These are phyloP conservation scores for Starmerella cellae DNA, from an alignment of 805 yeast genomes.

Conservation along the genomic window DNA sequence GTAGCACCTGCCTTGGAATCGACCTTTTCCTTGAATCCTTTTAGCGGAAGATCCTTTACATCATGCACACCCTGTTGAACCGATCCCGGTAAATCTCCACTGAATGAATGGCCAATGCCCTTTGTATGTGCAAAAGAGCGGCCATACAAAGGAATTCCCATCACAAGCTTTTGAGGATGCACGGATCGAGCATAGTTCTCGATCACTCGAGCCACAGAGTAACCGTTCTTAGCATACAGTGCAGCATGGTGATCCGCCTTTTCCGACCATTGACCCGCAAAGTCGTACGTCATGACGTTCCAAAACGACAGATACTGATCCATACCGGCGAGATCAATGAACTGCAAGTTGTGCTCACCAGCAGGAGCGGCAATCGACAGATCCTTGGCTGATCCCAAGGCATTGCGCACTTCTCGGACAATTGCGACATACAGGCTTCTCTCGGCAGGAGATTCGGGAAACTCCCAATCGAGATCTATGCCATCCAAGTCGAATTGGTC, in stretches of 20 bases:
- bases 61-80: conserved; percentile 40
- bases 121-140: conserved; percentile 36
- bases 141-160: conserved; percentile 89
- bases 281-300: conserved; percentile 90
- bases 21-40: conserved; percentile 34
- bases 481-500: conserved; percentile 65
- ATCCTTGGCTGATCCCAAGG: conserved; percentile 31
- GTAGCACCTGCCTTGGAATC: conserved; percentile 46
- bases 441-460: conserved; percentile 37
- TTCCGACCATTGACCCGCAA: conserved; percentile 62
- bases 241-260: conserved; percentile 58
- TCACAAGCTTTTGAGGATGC: conserved; percentile 38
- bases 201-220: conserved; percentile 34
- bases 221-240: conserved; percentile 36
- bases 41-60: conserved; percentile 42
- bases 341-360: conserved; percentile 34
- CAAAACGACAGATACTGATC: conserved; percentile 49
- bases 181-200: conserved; percentile 33
- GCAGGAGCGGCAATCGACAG: conserved; percentile 73
- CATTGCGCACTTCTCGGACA: conserved; percentile 31
- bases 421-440: conserved; percentile 31
- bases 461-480: conserved; percentile 91
- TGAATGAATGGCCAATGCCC: conserved; percentile 34
- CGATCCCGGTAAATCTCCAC: conserved; percentile 33
- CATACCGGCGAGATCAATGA: conserved; percentile 40